Conservation (phyloP, 331 rosid genomes). For the Malus hybrid region DNA sequence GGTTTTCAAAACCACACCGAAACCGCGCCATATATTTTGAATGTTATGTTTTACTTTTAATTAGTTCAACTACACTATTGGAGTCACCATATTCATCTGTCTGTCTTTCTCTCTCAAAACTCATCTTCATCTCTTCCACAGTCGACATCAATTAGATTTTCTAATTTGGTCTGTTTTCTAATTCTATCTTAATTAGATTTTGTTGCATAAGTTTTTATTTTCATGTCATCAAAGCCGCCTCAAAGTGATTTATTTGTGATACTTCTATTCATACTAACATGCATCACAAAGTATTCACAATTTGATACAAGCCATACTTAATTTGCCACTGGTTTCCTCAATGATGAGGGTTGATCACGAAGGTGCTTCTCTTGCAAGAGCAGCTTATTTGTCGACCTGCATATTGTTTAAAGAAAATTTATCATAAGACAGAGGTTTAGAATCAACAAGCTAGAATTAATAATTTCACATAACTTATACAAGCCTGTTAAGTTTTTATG, state of each 20-base stretch:
- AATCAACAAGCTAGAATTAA: not conserved
- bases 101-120: no score
- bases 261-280: not conserved
- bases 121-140: no score
- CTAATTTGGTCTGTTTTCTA: not conserved
- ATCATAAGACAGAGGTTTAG: no score
- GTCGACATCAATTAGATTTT: no score
- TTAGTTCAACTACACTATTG: no score
- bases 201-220: not conserved
- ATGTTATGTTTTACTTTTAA: no score
- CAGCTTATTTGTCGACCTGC: not conserved
- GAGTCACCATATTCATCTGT: no score
- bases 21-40: no score
- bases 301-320: not conserved
- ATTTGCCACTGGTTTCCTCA: not conserved
- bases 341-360: not conserved
- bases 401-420: no score
- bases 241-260: no score
- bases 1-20: no score
- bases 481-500: not conserved
- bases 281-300: not conserved
- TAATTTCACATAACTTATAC: conserved; percentile 1
- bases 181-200: not conserved
- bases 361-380: not conserved
- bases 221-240: no score